Evolutionary conservation across 768 basidiomycete genomes (phyloP), one percentile per base, ranked within the genome.

Genomic region (Mrakia gelida): DNA sequence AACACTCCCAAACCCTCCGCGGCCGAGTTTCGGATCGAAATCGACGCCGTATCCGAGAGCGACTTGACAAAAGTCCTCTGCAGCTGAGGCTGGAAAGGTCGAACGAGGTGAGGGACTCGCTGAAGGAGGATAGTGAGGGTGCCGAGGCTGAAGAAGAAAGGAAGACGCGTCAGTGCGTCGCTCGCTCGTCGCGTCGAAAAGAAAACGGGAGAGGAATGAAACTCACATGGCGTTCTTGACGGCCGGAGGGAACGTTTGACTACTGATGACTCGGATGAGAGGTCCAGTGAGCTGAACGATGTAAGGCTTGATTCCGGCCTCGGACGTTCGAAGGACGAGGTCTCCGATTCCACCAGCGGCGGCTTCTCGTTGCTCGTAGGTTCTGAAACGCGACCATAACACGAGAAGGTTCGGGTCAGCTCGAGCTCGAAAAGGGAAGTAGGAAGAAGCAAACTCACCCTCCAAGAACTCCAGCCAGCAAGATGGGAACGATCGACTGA

Each of bases 11-110:
- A 87, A 16, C 93, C 95, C 59, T 91, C 88, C 0, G 91, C 94
- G 0, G 94, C 95, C 74, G 90, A 90, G 78, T 87, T 90, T 73
- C 96, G 90, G 34, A 98, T 93, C 23, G 89, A 89, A 0, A 88
- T 86, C 80, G 92, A 93, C 2, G 91, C 87, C 11, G 91, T 84
- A 83, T 98, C 95, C 76, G 91, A 89, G 3, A 92, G 88, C 63
- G 94, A 92, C 86, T 98, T 98, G 83, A 97, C 92, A 82, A 98
- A 98, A 0, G 95, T 98, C 49, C 95, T 89, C 82, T 98, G 96
- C 49, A 98, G 86, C 82, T 98, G 97, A 2, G 96, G 97, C 88
- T 98, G 98, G 90, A 98, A 98, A 3, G 96, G 96, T 84, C 92
- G 93, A 81, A 98, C 94, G 81, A 96, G 92, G 5, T 88, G 86